A percentile compares a stretch with the other conserved stretches of the same genome.
phyloP scores from a whole-genome alignment of 2,329 filamentous ascomycete genomes.

The Pestalotiopsis fici region DNA sequence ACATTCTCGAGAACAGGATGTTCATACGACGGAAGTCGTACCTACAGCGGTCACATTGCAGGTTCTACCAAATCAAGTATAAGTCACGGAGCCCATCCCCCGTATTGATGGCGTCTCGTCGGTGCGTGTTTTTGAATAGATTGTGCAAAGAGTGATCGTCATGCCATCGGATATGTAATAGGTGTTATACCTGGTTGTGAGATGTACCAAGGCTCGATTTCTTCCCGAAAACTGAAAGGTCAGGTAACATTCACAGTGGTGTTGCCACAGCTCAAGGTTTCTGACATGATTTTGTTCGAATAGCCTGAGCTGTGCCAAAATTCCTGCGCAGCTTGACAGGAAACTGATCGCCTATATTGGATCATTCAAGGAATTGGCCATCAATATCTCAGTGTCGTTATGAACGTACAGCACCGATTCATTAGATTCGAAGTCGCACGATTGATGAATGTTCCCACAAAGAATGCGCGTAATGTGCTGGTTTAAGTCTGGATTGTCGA shows the following conservation, averaged over 20 bases:
- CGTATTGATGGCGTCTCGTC: too few relatives aligned
- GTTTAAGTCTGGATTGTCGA: constrained; percentile 13
- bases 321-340: not conserved
- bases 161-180: too few relatives aligned
- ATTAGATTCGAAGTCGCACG: not conserved
- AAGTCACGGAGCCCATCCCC: too few relatives aligned
- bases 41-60: too few relatives aligned
- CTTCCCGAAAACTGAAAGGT: too few relatives aligned
- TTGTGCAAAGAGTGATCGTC: not conserved
- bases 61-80: too few relatives aligned
- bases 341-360: not conserved
- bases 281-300: not conserved
- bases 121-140: not conserved
- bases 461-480: not conserved
- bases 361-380: not conserved
- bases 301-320: not conserved
- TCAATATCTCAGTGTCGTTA: not conserved
- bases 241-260: too few relatives aligned
- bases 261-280: not conserved
- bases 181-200: not conserved
- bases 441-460: not conserved
- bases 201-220: not conserved
- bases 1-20: too few relatives aligned
- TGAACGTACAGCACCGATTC: not conserved
- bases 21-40: too few relatives aligned